Base-by-base conservation (phyloP, 192 early-diverging fungal genomes). In the Backusella morwellensis region DNA sequence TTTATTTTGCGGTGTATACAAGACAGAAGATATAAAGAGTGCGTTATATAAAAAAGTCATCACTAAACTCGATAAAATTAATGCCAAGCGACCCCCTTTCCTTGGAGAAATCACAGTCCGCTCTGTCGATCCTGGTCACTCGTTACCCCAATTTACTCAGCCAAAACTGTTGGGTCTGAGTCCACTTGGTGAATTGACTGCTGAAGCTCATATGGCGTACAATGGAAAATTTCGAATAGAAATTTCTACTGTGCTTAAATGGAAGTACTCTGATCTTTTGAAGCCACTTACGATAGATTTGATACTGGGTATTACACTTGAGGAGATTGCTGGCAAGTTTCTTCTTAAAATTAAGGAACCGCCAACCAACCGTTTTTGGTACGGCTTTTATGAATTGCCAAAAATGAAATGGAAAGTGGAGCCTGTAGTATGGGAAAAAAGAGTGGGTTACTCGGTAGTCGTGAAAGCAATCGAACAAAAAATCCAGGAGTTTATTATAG, bases 341-440 rank as follows among this genome's bases (percentile, higher is more conserved):
- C 87, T 94, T 2, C 71, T 98, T 56, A 89, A 91, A 56, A 90
- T 97, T 77, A 95, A 95, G 79, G 88, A 92, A 3, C 92, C 93
- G 11, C 92, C 93, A 15, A 91, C 94, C 11, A 96, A 96, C 72
- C 88, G 96, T 12, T 85, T 96, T 50, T 98, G 96, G 96, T 80
- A 95, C 66, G 96, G 94, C 6, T 94, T 97, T 76, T 90, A 93
- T 75, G 91, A 92, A 40, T 86, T 92, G 75, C 96, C 96, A 3
- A 86, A 88, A 11, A 85, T 98, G 68, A 86, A 93, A 50, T 87
- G 93, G 54, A 78, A 80, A 35, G 88, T 97, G 15, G 91, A 93
- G 52, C 95, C 95, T 0, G 87, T 95, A 47, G 92, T 98, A 23
- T 93, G 90, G 75, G 93, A 96, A 73, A 94, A 93, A 79, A 87